Conservation (phyloP, 805 yeast species). For the Starmera dryadoides region DNA sequence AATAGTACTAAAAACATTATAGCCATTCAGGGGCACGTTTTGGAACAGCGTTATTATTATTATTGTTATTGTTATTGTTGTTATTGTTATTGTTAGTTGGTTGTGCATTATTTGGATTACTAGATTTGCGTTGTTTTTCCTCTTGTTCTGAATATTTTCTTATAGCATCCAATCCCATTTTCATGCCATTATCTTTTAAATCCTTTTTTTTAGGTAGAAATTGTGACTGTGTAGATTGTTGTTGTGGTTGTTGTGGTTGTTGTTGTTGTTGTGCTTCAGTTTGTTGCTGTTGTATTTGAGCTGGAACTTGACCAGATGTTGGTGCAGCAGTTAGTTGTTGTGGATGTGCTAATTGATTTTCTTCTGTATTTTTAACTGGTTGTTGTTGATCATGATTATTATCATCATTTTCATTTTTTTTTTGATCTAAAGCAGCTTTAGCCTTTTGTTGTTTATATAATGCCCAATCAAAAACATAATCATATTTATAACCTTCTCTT, state of each 20-base stretch:
- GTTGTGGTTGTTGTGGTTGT: slow-evolving; percentile 18
- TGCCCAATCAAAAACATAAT: slow-evolving; percentile 96
- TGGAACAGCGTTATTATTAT: not conserved
- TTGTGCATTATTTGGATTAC: too few species aligned
- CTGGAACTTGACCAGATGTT: slow-evolving; percentile 11
- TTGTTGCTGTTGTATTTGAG: slow-evolving; percentile 10
- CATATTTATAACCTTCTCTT: slow-evolving; percentile 84
- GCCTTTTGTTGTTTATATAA: slow-evolving; percentile 67
- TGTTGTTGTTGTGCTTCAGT: slow-evolving; percentile 10
- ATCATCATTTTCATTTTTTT: slow-evolving; percentile 13
- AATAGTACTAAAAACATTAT: slow-evolving; percentile 5
- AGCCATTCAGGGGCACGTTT: slow-evolving; percentile 23
- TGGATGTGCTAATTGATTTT: slow-evolving; percentile 1
- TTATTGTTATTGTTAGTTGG: too few species aligned
- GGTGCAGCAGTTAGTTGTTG: slow-evolving; percentile 1
- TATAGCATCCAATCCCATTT: not conserved
- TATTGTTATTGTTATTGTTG: not conserved
- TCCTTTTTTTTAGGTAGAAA: not conserved
- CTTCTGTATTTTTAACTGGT: slow-evolving; percentile 8
- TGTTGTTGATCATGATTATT: slow-evolving; percentile 16
- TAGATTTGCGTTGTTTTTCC: too few species aligned
- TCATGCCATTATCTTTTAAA: too few species aligned
- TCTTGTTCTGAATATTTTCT: not conserved
- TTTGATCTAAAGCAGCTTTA: slow-evolving; percentile 26
- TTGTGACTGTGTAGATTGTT: slow-evolving; percentile 8